Evolutionary conservation across 768 basidiomycete species (phyloP), one percentile per base, ranked within the genome.

Genomic region (Boletus tomentosulus): DNA sequence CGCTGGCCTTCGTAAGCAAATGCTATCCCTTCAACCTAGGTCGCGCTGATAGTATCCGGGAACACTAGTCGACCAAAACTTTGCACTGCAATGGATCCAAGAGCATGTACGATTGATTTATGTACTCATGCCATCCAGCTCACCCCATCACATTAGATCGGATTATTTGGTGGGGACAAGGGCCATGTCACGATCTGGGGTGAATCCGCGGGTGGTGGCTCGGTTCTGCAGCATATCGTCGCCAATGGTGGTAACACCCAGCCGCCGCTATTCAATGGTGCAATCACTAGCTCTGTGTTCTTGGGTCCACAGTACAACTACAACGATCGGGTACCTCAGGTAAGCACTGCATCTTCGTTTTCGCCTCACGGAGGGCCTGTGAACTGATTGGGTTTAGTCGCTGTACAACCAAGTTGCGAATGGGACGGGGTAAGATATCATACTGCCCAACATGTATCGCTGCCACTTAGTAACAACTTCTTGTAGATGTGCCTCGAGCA

Each of bases 31-130:
- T 28, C 22, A 37, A n/a, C 45, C 10, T 45, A 4, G n/a, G 13
- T 25, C 8, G 13, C 3, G 5, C 27, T 58, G 28, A 54, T 19
- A n/a, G 4, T 3, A n/a, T 48, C 9, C 15, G 30, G 6, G 4
- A 16, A 25, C 16, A 15, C 31, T 10, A 74, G 71, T 74, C n/a
- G 73, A 74, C 49, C 73, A 73, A 51, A 49, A 56, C 0, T 70
- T 70, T 50, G 72, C 71, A 19, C 47, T 74, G 1, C 49, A 62
- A 30, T 74, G 73, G 73, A 69, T 74, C 1, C 73, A 74, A 27
- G 50, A 66, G 22, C 50, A 73, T 41, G 71, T 74, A 56, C 1
- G 57, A 6, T 28, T 10, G 11, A 39, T 39, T 39, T 46, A 15
- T 19, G 13, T 24, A 0, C 22, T 8, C 10, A 11, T 50, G 19